Base-by-base conservation (phyloP, 2,329 filamentous ascomycete species). In the Ascochyta rabiei region DNA sequence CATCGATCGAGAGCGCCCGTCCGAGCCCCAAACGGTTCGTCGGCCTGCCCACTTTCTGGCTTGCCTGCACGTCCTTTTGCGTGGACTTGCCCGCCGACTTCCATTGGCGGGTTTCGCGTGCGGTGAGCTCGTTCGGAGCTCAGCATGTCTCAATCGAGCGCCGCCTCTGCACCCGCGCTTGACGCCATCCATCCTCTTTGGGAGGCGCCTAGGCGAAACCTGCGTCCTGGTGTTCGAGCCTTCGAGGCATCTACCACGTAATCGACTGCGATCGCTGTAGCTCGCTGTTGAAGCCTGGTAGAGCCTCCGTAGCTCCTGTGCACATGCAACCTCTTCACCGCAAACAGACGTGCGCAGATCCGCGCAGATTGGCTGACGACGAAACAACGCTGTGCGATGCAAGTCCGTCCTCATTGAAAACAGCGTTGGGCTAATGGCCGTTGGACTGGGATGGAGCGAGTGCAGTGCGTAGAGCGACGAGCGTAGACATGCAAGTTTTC, bases 1-100 rank as follows among this genome's bases (percentile, higher is more conserved):
- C 47, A 56, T 62, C 49, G 45, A 48, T 49, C 57, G 41, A 59
- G 39, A 46, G 56, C 35, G 39, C 12, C 39, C 28, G 53, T 41
- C 23, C 39, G 40, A 39, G 35, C 23, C 35, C 48, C 48, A 52
- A 45, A 52, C 38, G 23, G 26, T 46, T 38, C 42, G 44, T 49
- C 39, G 47, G 37, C 16, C 49, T 50, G 46, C 53, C 48, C 46
- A 47, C 37, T 50, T 46, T 50, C 53, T 46, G 37, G 28, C 37
- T 35, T 24, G 28, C 45, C 37, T 41, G 46, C 53, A 47, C 35
- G 49, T 35, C 59, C 21, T 50, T 33, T 41, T 42, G 42, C 38
- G 19, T 16, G 30, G 21, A 6, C 34, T 18, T 12, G 37, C 19
- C 41, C 42, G 48, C 26, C 6, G 18, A 30, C 41, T 44, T 44